These are phyloP conservation scores for Scheffersomyces stipitis DNA, from an alignment of 805 yeast species.

Conservation along the genomic window DNA sequence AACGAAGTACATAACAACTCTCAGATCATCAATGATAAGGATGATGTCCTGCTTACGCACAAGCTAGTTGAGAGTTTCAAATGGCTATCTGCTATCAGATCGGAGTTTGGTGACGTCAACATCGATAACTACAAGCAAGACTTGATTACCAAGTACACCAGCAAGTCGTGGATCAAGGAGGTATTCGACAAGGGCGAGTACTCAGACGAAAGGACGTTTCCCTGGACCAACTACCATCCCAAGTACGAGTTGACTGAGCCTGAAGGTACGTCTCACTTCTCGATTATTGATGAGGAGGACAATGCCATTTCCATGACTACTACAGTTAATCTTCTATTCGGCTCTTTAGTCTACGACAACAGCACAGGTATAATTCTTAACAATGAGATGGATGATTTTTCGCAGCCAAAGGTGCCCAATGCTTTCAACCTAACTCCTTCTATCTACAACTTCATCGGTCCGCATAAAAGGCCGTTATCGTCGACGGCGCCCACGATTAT, in stretches of 20 bases:
- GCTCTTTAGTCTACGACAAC: slow-evolving; percentile 79
- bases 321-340: slow-evolving; percentile 81
- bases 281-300: slow-evolving; percentile 69
- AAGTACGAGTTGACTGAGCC: slow-evolving; percentile 75
- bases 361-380: slow-evolving; percentile 80
- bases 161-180: slow-evolving; percentile 56
- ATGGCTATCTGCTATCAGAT: slow-evolving; percentile 86
- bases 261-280: slow-evolving; percentile 88
- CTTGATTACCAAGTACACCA: slow-evolving; percentile 43
- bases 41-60: slow-evolving; percentile 48
- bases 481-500: slow-evolving; percentile 76
- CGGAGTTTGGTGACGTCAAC: slow-evolving; percentile 73
- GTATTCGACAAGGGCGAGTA: slow-evolving; percentile 47
- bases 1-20: slow-evolving; percentile 29
- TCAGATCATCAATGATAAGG: slow-evolving; percentile 11
- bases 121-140: slow-evolving; percentile 24
- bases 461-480: slow-evolving; percentile 80
- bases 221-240: slow-evolving; percentile 78
- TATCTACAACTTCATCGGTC: slow-evolving; percentile 69
- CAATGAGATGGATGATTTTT: slow-evolving; percentile 94
- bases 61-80: slow-evolving; percentile 83
- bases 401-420: slow-evolving; percentile 66
- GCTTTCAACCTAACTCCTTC: slow-evolving; percentile 84
- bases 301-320: slow-evolving; percentile 88
- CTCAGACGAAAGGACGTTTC: slow-evolving; percentile 53